phyloP scores from a whole-genome alignment of 2,329 filamentous ascomycete genomes.

The Zymoseptoria tritici region DNA sequence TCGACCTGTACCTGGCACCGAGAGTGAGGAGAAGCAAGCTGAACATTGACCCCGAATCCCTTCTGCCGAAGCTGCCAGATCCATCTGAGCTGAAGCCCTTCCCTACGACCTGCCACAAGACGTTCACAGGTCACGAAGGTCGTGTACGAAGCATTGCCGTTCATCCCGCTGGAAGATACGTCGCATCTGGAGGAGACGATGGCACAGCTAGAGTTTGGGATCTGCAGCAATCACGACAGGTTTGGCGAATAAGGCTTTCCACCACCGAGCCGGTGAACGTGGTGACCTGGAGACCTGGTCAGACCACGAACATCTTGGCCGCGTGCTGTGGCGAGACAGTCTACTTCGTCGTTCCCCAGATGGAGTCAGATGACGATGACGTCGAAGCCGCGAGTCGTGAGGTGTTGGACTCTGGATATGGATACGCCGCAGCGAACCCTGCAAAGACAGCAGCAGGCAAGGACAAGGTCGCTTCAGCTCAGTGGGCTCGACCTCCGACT shows the following conservation, averaged over 20 bases:
- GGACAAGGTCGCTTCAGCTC: constrained; percentile 66
- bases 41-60: constrained; percentile 89
- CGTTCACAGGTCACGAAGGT: constrained; percentile 83
- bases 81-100: constrained; percentile 93
- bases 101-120: constrained; percentile 78
- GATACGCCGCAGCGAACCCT: constrained; percentile 67
- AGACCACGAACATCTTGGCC: constrained; percentile 72
- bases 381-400: constrained; percentile 67
- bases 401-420: constrained; percentile 81
- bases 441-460: constrained; percentile 43
- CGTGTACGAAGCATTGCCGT: constrained; percentile 77
- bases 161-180: constrained; percentile 75
- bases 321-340: constrained; percentile 79
- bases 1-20: constrained; percentile 92
- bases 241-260: constrained; percentile 76
- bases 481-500: constrained; percentile 73
- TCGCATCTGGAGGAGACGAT: constrained; percentile 91
- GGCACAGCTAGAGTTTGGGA: constrained; percentile 89
- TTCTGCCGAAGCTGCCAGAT: constrained; percentile 86
- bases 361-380: constrained; percentile 23
- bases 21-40: constrained; percentile 86
- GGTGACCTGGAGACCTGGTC: constrained; percentile 82
- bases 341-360: constrained; percentile 65
- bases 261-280: constrained; percentile 72
- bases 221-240: constrained; percentile 72